Base-by-base conservation (phyloP, 2,329 filamentous ascomycete genomes). In the Botrytis elliptica region DNA sequence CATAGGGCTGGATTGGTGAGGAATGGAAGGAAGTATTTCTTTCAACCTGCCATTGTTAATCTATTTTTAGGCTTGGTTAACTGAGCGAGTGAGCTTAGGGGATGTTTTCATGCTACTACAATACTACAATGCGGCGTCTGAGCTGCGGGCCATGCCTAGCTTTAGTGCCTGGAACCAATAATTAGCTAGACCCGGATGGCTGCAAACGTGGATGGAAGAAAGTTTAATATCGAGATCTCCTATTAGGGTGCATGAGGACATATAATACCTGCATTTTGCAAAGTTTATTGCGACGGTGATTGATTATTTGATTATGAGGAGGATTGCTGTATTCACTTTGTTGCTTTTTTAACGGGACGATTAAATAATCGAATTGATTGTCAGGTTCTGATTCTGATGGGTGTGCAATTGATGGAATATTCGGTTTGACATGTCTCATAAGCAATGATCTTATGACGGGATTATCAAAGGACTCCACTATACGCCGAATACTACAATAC, bases 1-100 rank as follows among this genome's bases (percentile, higher is more conserved):
- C 22, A 46, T 46, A 65, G 63, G 63, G 63, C 63, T 65, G 63
- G 40, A 16, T 38, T n/a, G 29, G 55, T 59, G 60, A 63, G 36
- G 60, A 40, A 63, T 63, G 60, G 36, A 62, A 29, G 38, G 36
- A 40, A 63, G 4, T 16, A 8, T 38, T 38, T 36, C 38, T 40
- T 18, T 63, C 55, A 33, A 36, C 18, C 36, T 40, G 38, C 36
- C 25, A 42, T n/a, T 4, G 36, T 42, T 40, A 2, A 42, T 42
- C 40, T 64, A 64, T 64, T 64, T 64, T 44, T 64, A 64, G 38
- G 62, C 38, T 40, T 63, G 36, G 16, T 40, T 18, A 2, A 2
- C 38, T 63, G 38, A n/a, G n/a, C n/a, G n/a, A n/a, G n/a, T n/a
- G n/a, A n/a, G 36, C 60, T 63, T 57, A 57, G n/a, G n/a, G 52